These are phyloP conservation scores for Pachysandra terminalis DNA, from an alignment of 164 flowering plant species.

Conservation along the genomic window DNA sequence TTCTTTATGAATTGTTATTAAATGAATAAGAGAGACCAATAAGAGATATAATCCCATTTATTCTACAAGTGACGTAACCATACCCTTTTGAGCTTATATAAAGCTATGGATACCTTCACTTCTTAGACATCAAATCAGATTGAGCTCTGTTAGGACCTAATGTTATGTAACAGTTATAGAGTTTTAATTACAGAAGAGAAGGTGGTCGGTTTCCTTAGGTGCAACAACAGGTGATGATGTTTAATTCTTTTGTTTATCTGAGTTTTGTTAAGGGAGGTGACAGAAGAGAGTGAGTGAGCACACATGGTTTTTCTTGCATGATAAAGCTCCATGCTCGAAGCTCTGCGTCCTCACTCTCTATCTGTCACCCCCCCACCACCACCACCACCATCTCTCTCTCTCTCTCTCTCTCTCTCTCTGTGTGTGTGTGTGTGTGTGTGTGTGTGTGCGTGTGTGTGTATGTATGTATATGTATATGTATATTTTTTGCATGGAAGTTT, in stretches of 20 bases:
- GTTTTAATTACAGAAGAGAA: background rate
- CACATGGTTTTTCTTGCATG: slow-evolving; percentile 64
- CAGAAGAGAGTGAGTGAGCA: slow-evolving; percentile 94
- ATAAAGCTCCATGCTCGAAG: slow-evolving; percentile 48
- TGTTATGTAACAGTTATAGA: background rate
- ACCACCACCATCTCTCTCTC: too few relatives aligned
- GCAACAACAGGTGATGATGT: slow-evolving; percentile 4
- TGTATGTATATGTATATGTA: too few relatives aligned
- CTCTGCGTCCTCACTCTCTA: slow-evolving; percentile 65
- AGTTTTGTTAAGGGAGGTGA: slow-evolving; percentile 38
- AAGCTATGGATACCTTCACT: slow-evolving; percentile 9
- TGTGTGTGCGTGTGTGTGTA: too few relatives aligned
- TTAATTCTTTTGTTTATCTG: background rate
- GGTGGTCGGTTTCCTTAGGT: background rate
- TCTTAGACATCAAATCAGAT: slow-evolving; percentile 9
- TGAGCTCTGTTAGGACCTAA: too few relatives aligned
- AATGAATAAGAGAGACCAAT: slow-evolving; percentile 21
- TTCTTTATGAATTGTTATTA: slow-evolving; percentile 2
- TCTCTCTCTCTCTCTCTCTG: too few relatives aligned
- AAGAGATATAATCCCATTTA: slow-evolving; percentile 22
- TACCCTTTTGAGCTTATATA: slow-evolving; percentile 26
- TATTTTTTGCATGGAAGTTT: too few relatives aligned
- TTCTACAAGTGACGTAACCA: slow-evolving; percentile 21
- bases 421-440: too few relatives aligned
- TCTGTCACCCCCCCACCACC: slow-evolving; percentile 42